Conservation (phyloP, 495 filamentous ascomycete genomes). For the Podospora pseudoanserina region DNA sequence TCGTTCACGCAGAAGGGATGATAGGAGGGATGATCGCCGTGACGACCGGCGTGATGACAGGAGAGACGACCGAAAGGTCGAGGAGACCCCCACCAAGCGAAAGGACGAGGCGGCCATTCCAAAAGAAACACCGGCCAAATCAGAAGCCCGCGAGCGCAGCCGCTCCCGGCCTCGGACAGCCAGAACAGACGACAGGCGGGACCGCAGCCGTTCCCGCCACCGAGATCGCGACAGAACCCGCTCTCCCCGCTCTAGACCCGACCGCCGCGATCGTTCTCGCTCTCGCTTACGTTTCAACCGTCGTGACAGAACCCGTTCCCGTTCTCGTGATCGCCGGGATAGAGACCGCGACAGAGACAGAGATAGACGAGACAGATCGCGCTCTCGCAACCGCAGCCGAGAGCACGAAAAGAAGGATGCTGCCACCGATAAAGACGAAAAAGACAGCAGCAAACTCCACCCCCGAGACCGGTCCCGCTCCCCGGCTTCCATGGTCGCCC, state of each 20-base stretch:
- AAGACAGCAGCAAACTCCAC: not conserved
- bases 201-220: conserved; percentile 36
- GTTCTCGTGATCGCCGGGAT: conserved; percentile 24
- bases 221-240: conserved; percentile 31
- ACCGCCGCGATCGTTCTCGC: conserved; percentile 31
- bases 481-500: conserved; percentile 21
- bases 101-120: conserved; percentile 16
- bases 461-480: conserved; percentile 34
- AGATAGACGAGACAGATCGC: conserved; percentile 27
- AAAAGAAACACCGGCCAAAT: conserved; percentile 29
- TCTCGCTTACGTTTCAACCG: conserved; percentile 23
- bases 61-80: conserved; percentile 13
- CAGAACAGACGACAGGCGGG: conserved; percentile 29
- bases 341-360: conserved; percentile 1
- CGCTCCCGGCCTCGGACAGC: conserved; percentile 34
- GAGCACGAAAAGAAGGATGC: conserved; percentile 21
- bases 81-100: conserved; percentile 23
- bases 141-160: conserved; percentile 30
- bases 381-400: conserved; percentile 33
- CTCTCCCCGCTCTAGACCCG: conserved; percentile 26
- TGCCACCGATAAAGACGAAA: conserved; percentile 17
- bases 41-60: conserved; percentile 18
- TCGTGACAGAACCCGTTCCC: conserved; percentile 27
- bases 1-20: conserved; percentile 32
- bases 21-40: conserved; percentile 25